These are phyloP conservation scores for Oryza nivara DNA, from an alignment of 176 grass and related monocot species.

Conservation along the genomic window DNA sequence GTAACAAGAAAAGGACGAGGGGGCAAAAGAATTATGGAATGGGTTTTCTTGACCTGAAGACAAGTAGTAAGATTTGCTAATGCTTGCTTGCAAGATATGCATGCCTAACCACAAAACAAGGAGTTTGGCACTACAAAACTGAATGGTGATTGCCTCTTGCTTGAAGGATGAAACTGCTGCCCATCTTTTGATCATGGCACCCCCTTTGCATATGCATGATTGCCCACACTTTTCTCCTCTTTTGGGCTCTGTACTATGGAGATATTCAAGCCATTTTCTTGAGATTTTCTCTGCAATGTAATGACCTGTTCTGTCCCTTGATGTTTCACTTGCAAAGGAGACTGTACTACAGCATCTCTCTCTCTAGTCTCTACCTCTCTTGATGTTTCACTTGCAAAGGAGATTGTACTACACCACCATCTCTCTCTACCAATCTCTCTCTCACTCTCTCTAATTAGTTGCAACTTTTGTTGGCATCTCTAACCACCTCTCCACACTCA, in stretches of 20 bases:
- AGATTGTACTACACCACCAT: not conserved
- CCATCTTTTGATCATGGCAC: conserved; percentile 37
- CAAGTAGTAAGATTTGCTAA: not conserved
- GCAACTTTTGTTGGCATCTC: conserved; percentile 48
- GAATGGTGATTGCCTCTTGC: conserved; percentile 51
- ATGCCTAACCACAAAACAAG: not conserved
- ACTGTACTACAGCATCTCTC: not conserved
- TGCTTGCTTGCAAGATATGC: conserved; percentile 54
- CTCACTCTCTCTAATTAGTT: conserved; percentile 37
- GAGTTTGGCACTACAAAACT: conserved; percentile 24
- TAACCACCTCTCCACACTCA: conserved; percentile 42
- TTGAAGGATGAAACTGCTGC: conserved; percentile 46
- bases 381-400: conserved; percentile 9
- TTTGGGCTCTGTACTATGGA: conserved; percentile 46
- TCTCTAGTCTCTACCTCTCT: not conserved
- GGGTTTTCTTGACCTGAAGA: not conserved
- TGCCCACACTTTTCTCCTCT: conserved; percentile 39
- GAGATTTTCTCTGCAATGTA: not conserved
- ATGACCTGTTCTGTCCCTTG: not conserved
- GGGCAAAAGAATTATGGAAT: not conserved
- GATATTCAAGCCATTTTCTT: conserved; percentile 11
- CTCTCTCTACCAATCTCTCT: conserved; percentile 14
- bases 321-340: conserved; percentile 3
- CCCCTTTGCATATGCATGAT: conserved; percentile 40
- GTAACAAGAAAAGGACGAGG: not conserved